These are phyloP conservation scores for Hymenoscyphus albidus DNA, from an alignment of 2,329 filamentous ascomycete species.

Conservation along the genomic window DNA sequence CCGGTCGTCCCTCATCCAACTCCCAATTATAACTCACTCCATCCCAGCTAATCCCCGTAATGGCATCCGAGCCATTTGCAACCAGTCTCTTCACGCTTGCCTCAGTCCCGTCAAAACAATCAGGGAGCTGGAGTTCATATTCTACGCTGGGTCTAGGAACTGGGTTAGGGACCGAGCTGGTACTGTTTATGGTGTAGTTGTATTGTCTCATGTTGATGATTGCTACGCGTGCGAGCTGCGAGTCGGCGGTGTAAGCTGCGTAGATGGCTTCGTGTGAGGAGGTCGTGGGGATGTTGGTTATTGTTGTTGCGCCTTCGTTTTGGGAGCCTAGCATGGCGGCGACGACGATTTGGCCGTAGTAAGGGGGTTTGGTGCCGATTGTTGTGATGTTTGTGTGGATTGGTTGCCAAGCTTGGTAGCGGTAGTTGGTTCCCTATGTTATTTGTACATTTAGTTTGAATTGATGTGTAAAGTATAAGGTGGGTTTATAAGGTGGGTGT, in stretches of 20 bases:
- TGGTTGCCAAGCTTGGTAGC: slow-evolving; percentile 60
- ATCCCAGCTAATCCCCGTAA: slow-evolving; percentile 58
- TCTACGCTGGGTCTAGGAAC: slow-evolving; percentile 33
- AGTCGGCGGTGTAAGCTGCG: slow-evolving; percentile 46
- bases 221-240: slow-evolving; percentile 44
- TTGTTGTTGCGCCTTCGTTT: slow-evolving; percentile 35
- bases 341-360: slow-evolving; percentile 59
- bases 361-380: slow-evolving; percentile 58
- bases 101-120: slow-evolving; percentile 19
- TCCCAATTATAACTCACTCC: slow-evolving; percentile 60
- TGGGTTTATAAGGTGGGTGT: too few relatives aligned
- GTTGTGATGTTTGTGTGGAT: slow-evolving; percentile 46
- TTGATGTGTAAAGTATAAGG: too few relatives aligned
- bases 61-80: slow-evolving; percentile 61
- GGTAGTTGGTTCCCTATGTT: slow-evolving; percentile 51
- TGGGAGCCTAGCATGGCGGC: slow-evolving; percentile 51
- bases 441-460: too few relatives aligned
- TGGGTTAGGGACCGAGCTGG: slow-evolving; percentile 29
- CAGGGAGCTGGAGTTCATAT: slow-evolving; percentile 42
- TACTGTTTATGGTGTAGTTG: slow-evolving; percentile 52
- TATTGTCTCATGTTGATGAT: slow-evolving; percentile 57
- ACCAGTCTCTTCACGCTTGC: slow-evolving; percentile 46
- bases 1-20: slow-evolving; percentile 50
- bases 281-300: slow-evolving; percentile 46
- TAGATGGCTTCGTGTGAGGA: slow-evolving; percentile 47